Percentiles rank a stretch among this genome's conserved stretches.
Evolutionary conservation across 768 basidiomycete genomes (phyloP).

Genomic region (Tricholoma furcatifolium): DNA sequence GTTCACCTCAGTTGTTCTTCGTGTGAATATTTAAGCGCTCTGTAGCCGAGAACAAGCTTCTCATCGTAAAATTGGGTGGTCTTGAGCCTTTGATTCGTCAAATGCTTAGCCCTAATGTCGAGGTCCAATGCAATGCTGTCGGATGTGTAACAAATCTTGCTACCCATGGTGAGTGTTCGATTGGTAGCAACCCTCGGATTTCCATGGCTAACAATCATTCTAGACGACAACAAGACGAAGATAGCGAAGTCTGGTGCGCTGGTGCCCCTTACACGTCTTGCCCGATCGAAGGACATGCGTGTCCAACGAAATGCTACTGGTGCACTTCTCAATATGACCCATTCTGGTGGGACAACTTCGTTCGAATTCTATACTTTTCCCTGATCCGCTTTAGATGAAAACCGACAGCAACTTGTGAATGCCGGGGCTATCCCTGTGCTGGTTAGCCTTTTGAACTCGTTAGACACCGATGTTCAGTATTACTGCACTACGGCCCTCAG

Average conservation of each 20-base stretch:
- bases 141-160: conserved; percentile 99
- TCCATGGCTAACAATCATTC: conserved; percentile 4
- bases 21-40: conserved; percentile 9
- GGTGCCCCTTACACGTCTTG: conserved; percentile 92
- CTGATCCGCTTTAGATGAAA: conserved; percentile 69
- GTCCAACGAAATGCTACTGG: conserved; percentile 99
- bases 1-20: conserved; percentile 19
- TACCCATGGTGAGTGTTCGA: conserved; percentile 76
- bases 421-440: conserved; percentile 98
- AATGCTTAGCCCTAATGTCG: conserved; percentile 98
- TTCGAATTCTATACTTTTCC: conserved; percentile 3
- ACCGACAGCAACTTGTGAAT: conserved; percentile 96
- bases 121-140: conserved; percentile 99
- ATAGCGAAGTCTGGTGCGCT: conserved; percentile 99
- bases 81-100: conserved; percentile 97
- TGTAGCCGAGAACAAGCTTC: conserved; percentile 95
- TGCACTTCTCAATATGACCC: conserved; percentile 98
- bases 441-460: conserved; percentile 89
- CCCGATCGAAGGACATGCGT: conserved; percentile 98
- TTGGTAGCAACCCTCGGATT: conserved; percentile 10
- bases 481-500: conserved; percentile 98
- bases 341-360: conserved; percentile 67
- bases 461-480: conserved; percentile 99
- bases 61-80: conserved; percentile 97
- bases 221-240: conserved; percentile 99